Evolutionary conservation across 148 eudicot species (phyloP).

Genomic region (Spergularia bocconei): DNA sequence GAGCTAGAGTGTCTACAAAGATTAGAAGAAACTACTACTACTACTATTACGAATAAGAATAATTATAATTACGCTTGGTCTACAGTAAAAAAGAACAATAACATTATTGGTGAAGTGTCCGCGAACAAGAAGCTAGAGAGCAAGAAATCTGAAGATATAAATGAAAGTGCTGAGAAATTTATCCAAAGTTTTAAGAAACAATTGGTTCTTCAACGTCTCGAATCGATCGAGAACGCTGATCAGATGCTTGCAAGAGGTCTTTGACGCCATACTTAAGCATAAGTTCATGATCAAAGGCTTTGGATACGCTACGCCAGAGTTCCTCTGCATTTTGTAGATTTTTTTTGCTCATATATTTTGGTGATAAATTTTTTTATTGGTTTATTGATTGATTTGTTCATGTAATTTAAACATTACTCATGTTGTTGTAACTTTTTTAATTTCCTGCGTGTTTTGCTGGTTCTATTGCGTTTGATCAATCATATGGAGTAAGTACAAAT

Average conservation of each 20-base stretch:
- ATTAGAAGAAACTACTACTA: background rate
- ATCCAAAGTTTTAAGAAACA: slow-evolving; percentile 69
- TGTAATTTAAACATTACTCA: background rate
- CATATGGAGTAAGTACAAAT: background rate
- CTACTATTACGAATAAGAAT: background rate
- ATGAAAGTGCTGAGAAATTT: slow-evolving; percentile 72
- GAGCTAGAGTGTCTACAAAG: slow-evolving; percentile 13
- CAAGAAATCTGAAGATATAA: slow-evolving; percentile 46
- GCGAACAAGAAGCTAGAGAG: slow-evolving; percentile 18
- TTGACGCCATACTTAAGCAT: slow-evolving; percentile 9
- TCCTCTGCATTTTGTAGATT: background rate
- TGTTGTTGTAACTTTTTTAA: slow-evolving; percentile 1
- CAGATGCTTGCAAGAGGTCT: slow-evolving; percentile 70
- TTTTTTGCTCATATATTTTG: background rate
- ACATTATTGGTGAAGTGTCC: background rate
- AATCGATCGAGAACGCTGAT: slow-evolving; percentile 68
- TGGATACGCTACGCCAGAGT: background rate
- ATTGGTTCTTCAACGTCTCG: slow-evolving; percentile 65
- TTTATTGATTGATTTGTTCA: background rate
- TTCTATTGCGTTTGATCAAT: background rate
- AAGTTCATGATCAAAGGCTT: too few species aligned
- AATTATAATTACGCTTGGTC: background rate
- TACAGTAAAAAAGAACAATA: background rate
- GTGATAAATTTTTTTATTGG: background rate
- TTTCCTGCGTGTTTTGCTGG: slow-evolving; percentile 1